phyloP scores from a whole-genome alignment of 148 eudicot genomes.

The Hydrangea macrophylla region DNA sequence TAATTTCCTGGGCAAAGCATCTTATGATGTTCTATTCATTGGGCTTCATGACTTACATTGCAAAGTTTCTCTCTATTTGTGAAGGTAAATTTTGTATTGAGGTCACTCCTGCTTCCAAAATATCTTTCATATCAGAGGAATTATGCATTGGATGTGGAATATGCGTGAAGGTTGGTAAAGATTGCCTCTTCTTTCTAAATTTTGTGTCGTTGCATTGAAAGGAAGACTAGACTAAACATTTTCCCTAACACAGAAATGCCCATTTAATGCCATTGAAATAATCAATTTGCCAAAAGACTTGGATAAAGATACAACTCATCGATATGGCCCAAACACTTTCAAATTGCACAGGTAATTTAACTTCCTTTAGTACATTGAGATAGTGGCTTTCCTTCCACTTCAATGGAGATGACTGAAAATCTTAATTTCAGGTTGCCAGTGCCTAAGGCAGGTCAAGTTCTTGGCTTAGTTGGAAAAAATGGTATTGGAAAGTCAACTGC shows the following conservation, averaged over 20 bases:
- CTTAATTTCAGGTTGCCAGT: slow-evolving; percentile 70
- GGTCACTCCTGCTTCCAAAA: slow-evolving; percentile 65
- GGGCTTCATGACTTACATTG: too few species aligned
- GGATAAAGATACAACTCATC: slow-evolving; percentile 97
- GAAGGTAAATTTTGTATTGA: slow-evolving; percentile 95
- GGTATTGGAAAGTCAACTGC: slow-evolving; percentile 99
- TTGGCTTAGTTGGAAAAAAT: slow-evolving; percentile 98
- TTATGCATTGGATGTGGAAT: slow-evolving; percentile 98
- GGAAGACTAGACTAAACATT: neutral
- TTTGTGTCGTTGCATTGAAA: neutral
- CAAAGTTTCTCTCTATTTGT: too few species aligned
- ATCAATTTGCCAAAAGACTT: slow-evolving; percentile 94
- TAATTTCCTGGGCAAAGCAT: too few species aligned
- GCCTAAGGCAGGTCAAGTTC: slow-evolving; percentile 99
- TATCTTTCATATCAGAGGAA: slow-evolving; percentile 96
- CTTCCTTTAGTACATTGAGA: neutral
- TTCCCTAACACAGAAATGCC: slow-evolving; percentile 76
- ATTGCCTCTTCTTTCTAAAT: neutral
- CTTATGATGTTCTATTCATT: too few species aligned
- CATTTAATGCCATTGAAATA: slow-evolving; percentile 95
- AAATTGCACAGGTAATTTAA: slow-evolving; percentile 79
- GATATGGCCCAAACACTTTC: slow-evolving; percentile 95
- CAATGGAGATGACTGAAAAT: slow-evolving; percentile 5
- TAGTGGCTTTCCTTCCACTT: neutral
- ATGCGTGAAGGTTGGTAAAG: slow-evolving; percentile 75